phyloP scores from a whole-genome alignment of 2,329 filamentous ascomycete species.

The Cordyceps tenuipes region DNA sequence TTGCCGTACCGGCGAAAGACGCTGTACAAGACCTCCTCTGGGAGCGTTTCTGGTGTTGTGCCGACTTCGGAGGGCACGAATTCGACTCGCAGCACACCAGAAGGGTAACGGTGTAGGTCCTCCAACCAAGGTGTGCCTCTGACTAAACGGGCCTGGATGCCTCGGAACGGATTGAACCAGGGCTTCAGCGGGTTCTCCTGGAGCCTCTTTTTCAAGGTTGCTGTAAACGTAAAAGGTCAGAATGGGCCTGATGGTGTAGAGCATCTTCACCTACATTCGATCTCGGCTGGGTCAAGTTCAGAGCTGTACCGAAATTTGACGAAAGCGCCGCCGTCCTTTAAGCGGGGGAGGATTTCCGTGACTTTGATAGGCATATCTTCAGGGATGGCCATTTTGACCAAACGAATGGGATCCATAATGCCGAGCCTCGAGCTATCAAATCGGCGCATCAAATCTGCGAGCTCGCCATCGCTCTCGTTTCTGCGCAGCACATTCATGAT shows the following conservation, averaged over 20 bases:
- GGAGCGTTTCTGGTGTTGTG: constrained; percentile 65
- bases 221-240: constrained; percentile 20
- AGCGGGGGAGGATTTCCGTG: constrained; percentile 70
- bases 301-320: constrained; percentile 64
- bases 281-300: constrained; percentile 29
- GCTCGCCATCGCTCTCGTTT: constrained; percentile 41
- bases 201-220: constrained; percentile 53
- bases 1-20: constrained; percentile 88
- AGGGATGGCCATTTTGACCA: constrained; percentile 56
- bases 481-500: constrained; percentile 44
- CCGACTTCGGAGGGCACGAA: constrained; percentile 70
- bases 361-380: constrained; percentile 56
- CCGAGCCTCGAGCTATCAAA: constrained; percentile 45
- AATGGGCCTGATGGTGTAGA: background rate
- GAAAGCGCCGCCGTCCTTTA: constrained; percentile 90
- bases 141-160: constrained; percentile 65
- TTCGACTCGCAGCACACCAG: constrained; percentile 67
- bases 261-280: constrained; percentile 30
- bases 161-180: constrained; percentile 79
- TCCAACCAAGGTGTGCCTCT: constrained; percentile 87
- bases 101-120: constrained; percentile 78
- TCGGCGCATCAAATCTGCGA: constrained; percentile 41
- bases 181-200: constrained; percentile 66
- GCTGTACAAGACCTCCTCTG: constrained; percentile 78
- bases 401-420: constrained; percentile 41